Evolutionary conservation across 169 alveolate species (phyloP).

Genomic region (Eimeria tenella): DNA sequence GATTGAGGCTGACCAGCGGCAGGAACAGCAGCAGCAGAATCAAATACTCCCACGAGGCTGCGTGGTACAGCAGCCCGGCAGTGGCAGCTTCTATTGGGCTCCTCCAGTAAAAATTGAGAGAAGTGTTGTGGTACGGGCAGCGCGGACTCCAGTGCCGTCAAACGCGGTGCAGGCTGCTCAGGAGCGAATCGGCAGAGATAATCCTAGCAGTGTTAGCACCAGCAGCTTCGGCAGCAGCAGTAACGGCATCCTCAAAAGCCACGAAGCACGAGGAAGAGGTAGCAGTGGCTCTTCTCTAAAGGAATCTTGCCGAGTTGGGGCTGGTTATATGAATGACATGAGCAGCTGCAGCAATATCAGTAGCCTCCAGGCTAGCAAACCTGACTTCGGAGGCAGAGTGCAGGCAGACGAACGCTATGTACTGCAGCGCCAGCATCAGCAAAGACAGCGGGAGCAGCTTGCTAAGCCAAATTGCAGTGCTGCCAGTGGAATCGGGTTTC

Average conservation of each 20-base stretch:
- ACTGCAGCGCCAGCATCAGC: conserved; percentile 12
- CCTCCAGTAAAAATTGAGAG: no score
- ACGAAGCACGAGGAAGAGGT: neutral
- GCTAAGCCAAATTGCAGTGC: no score
- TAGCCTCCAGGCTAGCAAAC: no score
- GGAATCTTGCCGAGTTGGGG: no score
- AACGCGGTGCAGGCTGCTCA: no score
- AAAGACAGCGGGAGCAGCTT: neutral
- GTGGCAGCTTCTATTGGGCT: neutral
- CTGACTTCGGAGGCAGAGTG: no score
- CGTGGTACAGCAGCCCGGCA: neutral
- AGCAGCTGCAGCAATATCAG: no score
- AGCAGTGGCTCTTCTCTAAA: no score
- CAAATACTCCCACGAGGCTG: neutral
- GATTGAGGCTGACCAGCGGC: neutral
- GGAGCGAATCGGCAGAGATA: neutral
- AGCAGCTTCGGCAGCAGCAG: conserved; percentile 38
- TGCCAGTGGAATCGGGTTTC: no score
- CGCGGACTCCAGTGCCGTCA: no score
- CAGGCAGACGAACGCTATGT: neutral
- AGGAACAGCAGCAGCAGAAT: neutral
- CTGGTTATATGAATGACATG: no score
- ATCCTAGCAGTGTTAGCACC: neutral
- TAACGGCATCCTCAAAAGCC: neutral
- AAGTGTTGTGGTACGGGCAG: no score